Evolutionary conservation across 2,329 filamentous ascomycete species (phyloP), one percentile per base, ranked within the genome.

Genomic region (Botrytis hyacinthi): DNA sequence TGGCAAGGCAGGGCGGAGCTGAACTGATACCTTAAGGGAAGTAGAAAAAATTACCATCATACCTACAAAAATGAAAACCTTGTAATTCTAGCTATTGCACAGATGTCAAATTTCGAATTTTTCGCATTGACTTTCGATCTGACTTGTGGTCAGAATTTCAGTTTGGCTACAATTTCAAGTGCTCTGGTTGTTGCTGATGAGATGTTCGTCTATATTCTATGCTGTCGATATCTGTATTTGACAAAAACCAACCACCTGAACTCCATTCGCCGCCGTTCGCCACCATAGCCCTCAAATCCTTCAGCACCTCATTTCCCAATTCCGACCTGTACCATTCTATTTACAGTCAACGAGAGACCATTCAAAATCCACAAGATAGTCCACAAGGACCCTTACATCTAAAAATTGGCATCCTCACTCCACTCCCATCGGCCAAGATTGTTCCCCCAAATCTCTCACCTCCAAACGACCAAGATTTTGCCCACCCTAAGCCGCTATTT

Each of bases 331-430:
- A 18, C 42, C 44, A 66, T 37, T n/a, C 63, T 42, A 63, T 44
- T 18, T 29, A 29, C 60, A 42, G 40, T 63, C 61, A 63, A 63
- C 37, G 40, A 44, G 20, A 9, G 61, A 42, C 37, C 37, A 42
- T 6, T 54, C 26, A 68, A 40, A 68, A 68, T 18, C 35, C 48
- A 60, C 40, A 72, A 37, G 40, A 40, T 18, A 48, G 46, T 12
- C 71, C 71, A 60, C 71, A 72, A 44, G 42, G 57, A 46, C 35
- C 61, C 71, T 48, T n/a, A 67, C 57, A 72, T 40, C 71, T 44
- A n/a, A 59, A 72, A 22, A 68, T 60, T 1, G 71, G 71, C 71
- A 72, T 26, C 14, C 62, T 54, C 48, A 72, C 62, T 29, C 71
- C 62, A 29, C 51, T 60, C 29, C 37, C 62, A 59, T 72, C 63